These are phyloP conservation scores for Boletales sp. DNA, from an alignment of 768 basidiomycete genomes.

Conservation along the genomic window DNA sequence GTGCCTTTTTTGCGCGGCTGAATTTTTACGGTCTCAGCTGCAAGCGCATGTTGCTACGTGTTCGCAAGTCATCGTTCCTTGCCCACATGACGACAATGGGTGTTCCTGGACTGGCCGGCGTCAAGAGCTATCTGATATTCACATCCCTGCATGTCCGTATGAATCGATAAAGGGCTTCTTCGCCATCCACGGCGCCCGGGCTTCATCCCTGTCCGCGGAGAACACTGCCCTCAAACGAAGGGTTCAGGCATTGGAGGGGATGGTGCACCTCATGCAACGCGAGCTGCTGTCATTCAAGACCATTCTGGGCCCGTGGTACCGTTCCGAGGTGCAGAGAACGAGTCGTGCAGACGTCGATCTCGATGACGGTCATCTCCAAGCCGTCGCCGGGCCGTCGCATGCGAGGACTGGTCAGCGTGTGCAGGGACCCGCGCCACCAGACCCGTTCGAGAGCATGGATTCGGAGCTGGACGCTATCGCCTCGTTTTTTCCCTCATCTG, in stretches of 20 bases:
- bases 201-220: conserved; percentile 52
- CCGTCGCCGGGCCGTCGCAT: conserved; percentile 16
- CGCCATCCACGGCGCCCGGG: conserved; percentile 36
- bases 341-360: conserved; percentile 12
- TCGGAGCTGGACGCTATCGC: conserved; percentile 24
- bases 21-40: conserved; percentile 33
- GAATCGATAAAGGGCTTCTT: conserved; percentile 63
- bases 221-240: conserved; percentile 60
- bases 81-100: conserved; percentile 47
- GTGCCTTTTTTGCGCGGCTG: conserved; percentile 41
- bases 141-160: conserved; percentile 49
- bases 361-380: conserved; percentile 9
- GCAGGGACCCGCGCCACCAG: conserved; percentile 9
- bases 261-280: conserved; percentile 45
- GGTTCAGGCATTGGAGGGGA: conserved; percentile 56
- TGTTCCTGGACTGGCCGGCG: conserved; percentile 54
- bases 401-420: conserved; percentile 14
- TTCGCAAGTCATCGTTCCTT: conserved; percentile 36
- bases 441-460: conserved; percentile 17
- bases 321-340: conserved; percentile 31
- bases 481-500: conserved; percentile 24
- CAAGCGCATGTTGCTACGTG: conserved; percentile 38
- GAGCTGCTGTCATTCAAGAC: conserved; percentile 55
- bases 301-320: conserved; percentile 68
- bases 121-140: conserved; percentile 30